Evolutionary conservation across 2,329 filamentous ascomycete genomes (phyloP), one percentile per base, ranked within the genome.

Genomic region (Cladosporium sp.): DNA sequence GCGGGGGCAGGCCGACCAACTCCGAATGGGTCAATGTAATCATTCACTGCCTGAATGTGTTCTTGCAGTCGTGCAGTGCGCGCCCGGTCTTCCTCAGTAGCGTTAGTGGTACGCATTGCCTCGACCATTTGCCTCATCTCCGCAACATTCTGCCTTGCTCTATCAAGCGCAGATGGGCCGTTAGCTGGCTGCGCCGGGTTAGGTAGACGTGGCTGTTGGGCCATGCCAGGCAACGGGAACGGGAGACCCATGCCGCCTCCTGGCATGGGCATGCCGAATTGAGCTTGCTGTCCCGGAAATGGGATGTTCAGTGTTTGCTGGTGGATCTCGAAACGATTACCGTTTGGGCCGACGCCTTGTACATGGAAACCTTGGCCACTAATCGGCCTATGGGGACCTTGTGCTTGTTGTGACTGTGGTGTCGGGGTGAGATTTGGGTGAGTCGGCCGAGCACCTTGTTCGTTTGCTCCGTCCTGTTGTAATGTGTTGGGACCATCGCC

Each of bases 61-160:
- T 70, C 66, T 65, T 73, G 65, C 25, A 75, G 51, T 23, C 65
- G 49, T 10, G 64, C 66, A 39, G 74, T 68, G 11, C 70, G 67
- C 13, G 32, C 64, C 13, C 67, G 65, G 32, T 75, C 70, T 49
- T 73, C 71, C 39, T 73, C 71, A 5, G 58, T 54, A 25, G 53
- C 66, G 34, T 67, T 65, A 10, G 65, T 39, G 14, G 26, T 66
- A 18, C 72, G 68, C 56, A 75, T 68, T 36, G 74, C 70, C n/a
- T 69, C 69, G 14, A 75, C 66, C 66, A 76, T 69, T 23, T 72
- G 70, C 8, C 68, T 68, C 72, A 76, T 75, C 60, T 75, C 72
- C 5, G 69, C 66, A 25, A 76, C 66, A 49, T 74, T 74, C 11
- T 74, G 69, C 14, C 74, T 69, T 14, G 74, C 74, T 59, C 70